Conservation (phyloP, 768 basidiomycete genomes). For the Pseudohyphozyma bogoriensis region DNA sequence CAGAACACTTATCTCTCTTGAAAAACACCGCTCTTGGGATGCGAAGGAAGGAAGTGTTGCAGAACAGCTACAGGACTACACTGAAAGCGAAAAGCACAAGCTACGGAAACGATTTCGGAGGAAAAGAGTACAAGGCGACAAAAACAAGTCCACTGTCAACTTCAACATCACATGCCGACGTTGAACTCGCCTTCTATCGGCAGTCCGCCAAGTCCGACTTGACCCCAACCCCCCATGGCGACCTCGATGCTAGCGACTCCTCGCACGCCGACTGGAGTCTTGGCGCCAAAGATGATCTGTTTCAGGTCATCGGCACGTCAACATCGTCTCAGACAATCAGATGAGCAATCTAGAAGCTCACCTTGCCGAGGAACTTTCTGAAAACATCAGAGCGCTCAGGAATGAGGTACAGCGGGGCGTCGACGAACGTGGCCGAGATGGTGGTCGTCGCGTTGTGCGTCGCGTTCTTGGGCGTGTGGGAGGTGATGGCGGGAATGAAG, state of each 20-base stretch:
- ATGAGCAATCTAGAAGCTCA: no score
- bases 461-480: constrained; percentile 20
- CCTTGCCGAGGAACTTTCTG: constrained; percentile 18
- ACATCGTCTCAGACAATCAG: no score
- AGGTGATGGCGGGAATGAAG: constrained; percentile 14
- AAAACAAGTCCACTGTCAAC: not conserved
- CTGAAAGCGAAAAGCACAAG: no score
- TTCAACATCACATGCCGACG: not conserved
- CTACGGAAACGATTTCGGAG: no score
- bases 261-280: constrained; percentile 19
- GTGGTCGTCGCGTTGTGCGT: constrained; percentile 17
- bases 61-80: no score
- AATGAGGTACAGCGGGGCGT: constrained; percentile 28
- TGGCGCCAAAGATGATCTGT: constrained; percentile 17
- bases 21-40: no score
- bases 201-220: constrained; percentile 14
- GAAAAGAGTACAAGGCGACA: not conserved
- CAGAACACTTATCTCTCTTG: no score
- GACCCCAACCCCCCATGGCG: constrained; percentile 16
- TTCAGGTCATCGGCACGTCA: no score
- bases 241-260: constrained; percentile 17
- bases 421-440: constrained; percentile 20
- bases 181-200: constrained; percentile 26
- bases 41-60: no score
- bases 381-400: constrained; percentile 16